These are phyloP conservation scores for Pseudogymnoascus sp. DNA, from an alignment of 2,329 filamentous ascomycete species.

Conservation along the genomic window DNA sequence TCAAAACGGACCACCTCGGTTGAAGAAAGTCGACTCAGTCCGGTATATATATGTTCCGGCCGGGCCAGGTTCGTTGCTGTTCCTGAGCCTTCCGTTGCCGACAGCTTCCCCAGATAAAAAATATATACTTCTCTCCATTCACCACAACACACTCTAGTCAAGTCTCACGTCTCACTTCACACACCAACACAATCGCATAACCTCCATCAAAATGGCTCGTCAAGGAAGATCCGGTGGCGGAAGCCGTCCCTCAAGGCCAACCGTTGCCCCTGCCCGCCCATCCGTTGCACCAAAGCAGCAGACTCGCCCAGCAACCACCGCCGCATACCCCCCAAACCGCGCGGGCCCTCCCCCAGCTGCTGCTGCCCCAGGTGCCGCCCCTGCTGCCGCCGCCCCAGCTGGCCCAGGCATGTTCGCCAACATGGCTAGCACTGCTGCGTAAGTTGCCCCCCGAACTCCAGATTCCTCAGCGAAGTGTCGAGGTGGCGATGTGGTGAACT, in stretches of 20 bases:
- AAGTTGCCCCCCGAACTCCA: constrained; percentile 39
- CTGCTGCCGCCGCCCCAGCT: constrained; percentile 20
- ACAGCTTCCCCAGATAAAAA: neutral
- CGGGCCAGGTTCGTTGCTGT: neutral
- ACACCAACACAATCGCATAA: constrained; percentile 11
- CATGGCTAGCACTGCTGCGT: constrained; percentile 98
- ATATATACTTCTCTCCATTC: constrained; percentile 17
- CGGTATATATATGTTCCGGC: constrained; percentile 3
- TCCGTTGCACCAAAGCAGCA: constrained; percentile 52
- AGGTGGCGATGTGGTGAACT: neutral
- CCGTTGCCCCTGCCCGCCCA: constrained; percentile 48
- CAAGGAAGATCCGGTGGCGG: constrained; percentile 58
- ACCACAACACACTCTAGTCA: constrained; percentile 2
- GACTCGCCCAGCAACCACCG: constrained; percentile 62
- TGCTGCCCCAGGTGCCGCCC: constrained; percentile 20
- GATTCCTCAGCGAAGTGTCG: neutral
- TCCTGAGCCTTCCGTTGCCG: constrained; percentile 6
- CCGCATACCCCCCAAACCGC: constrained; percentile 39
- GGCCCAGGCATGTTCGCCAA: constrained; percentile 87
- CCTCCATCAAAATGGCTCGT: constrained; percentile 59
- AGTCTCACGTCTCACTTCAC: constrained; percentile 5
- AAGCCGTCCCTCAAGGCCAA: constrained; percentile 59
- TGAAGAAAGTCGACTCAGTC: neutral
- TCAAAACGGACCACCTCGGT: neutral
- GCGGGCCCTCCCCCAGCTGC: constrained; percentile 38